Percentiles rank a stretch among this genome's conserved stretches.
Conservation (phyloP, 2,329 filamentous ascomycete species). For the Volutella citrinella region DNA sequence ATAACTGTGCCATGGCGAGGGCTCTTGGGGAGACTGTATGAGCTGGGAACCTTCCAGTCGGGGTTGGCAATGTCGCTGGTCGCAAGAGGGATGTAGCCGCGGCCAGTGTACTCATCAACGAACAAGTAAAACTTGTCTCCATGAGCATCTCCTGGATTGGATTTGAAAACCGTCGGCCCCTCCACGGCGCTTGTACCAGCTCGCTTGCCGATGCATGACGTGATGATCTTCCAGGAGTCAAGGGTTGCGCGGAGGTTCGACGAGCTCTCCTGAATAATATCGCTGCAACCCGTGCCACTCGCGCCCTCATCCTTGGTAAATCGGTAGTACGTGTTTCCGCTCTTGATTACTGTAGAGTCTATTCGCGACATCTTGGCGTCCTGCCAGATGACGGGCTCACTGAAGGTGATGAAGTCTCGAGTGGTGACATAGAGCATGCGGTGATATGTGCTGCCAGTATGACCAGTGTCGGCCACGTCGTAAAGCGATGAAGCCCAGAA, state of each 20-base stretch:
- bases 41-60: constrained; percentile 43
- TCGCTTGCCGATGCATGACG: constrained; percentile 47
- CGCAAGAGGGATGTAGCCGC: constrained; percentile 53
- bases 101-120: constrained; percentile 49
- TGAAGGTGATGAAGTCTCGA: constrained; percentile 48
- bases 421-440: constrained; percentile 52
- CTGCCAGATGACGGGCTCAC: constrained; percentile 46
- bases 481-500: constrained; percentile 48
- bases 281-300: constrained; percentile 45
- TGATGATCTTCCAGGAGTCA: constrained; percentile 40
- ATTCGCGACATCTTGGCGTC: constrained; percentile 50
- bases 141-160: constrained; percentile 46
- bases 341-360: constrained; percentile 49
- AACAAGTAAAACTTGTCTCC: constrained; percentile 55
- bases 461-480: constrained; percentile 35
- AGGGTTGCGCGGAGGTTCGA: constrained; percentile 37
- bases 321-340: constrained; percentile 42
- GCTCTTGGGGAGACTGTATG: constrained; percentile 44
- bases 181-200: constrained; percentile 49
- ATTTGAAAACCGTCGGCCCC: constrained; percentile 50
- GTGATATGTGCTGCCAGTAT: constrained; percentile 44
- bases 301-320: constrained; percentile 55
- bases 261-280: constrained; percentile 53
- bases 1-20: constrained; percentile 54
- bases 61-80: constrained; percentile 47